Base-by-base conservation (phyloP, 1,139 yeast genomes). In the Zygosaccharomyces pseudobailii region DNA sequence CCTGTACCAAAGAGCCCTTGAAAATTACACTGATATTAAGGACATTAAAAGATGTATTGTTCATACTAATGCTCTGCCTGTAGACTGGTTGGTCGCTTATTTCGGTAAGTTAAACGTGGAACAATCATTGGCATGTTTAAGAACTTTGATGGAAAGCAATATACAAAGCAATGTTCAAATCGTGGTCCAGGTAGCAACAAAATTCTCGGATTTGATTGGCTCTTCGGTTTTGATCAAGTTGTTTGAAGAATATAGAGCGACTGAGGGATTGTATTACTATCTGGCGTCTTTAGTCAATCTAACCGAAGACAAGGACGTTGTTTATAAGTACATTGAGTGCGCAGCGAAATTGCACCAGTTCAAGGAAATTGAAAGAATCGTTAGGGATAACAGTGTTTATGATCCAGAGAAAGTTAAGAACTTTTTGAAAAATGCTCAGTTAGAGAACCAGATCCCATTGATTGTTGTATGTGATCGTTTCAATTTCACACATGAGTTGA, bases 371-470 rank as follows among this genome's bases (percentile, higher is more conserved):
- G 98, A 94, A 73, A 82, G 98, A 68, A 80, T 92, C 56, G 97
- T 90, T 44, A 84, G 95, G 68, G 96, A 89, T 66, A 92, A 92
- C 73, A 87, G 82, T 58, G 92, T 87, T 51, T 94, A 90, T 71
- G 92, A 89, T 67, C 95, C 97, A 53, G 98, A 92, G 68, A 90
- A 90, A 71, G 97, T 94, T 50, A 94, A 92, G 75, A 94, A 92
- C 73, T 92, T 87, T 70, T 79, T 92, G 72, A 92, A 92, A 71
- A 98, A 94, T 68, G 88, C 90, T 56, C 83, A 87, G 64, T 78
- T 92, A 57, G 94, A 90, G 52, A 97, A 94, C 65, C 99, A 94
- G 72, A 78, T 94, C 58, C 98, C 99, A 42, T 80, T 92, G 70
- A 89, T 94, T 58, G 87, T 94, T 69, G 97, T 92, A 40, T 90